Evolutionary conservation across 148 eudicot species (phyloP).

Genomic region (Silene latifolia): DNA sequence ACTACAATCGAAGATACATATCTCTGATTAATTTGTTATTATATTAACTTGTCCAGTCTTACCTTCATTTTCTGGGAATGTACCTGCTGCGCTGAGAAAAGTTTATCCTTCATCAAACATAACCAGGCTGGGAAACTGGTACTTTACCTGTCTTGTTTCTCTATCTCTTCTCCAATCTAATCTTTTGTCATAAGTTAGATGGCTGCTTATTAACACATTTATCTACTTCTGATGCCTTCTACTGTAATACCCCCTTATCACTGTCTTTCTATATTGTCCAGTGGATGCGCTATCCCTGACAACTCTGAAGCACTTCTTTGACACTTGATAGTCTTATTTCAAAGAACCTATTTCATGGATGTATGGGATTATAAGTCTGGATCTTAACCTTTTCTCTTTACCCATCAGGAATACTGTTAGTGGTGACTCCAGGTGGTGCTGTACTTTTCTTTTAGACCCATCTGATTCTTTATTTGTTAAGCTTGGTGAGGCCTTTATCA

Average conservation of each 20-base stretch:
- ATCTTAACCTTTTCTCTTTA: not conserved
- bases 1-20: not conserved
- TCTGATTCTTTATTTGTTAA: conserved; percentile 85
- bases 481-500: conserved; percentile 89
- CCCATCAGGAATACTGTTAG: conserved; percentile 72
- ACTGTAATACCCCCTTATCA: conserved; percentile 11
- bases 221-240: conserved; percentile 8
- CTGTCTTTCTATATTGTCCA: conserved; percentile 1
- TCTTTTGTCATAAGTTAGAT: not conserved
- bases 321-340: not conserved
- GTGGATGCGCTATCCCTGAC: not conserved
- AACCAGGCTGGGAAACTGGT: conserved; percentile 92
- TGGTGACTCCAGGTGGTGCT: conserved; percentile 90
- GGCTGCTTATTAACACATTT: not conserved
- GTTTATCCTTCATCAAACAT: conserved; percentile 81
- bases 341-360: not conserved
- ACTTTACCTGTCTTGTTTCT: conserved; percentile 21
- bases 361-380: conserved; percentile 10
- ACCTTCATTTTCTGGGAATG: conserved; percentile 98
- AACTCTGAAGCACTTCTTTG: not conserved
- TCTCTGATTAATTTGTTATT: not conserved
- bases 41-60: conserved; percentile 44
- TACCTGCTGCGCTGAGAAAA: conserved; percentile 75
- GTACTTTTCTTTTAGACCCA: conserved; percentile 94
- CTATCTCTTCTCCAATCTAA: conserved; percentile 14